phyloP scores from a whole-genome alignment of 768 basidiomycete species.

The Chiua virens region DNA sequence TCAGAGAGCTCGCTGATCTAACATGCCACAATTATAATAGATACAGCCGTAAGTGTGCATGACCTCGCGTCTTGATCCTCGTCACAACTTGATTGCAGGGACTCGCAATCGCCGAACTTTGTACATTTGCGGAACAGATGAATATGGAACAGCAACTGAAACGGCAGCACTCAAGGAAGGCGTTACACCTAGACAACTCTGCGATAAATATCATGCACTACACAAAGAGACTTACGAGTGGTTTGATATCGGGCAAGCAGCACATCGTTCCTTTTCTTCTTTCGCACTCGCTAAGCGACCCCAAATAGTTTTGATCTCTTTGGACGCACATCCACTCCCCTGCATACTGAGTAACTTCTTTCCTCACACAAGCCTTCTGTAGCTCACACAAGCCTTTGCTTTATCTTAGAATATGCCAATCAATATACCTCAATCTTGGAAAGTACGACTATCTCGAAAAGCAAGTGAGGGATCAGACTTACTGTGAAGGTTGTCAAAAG shows the following conservation, averaged over 20 bases:
- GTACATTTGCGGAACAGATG: slow-evolving; percentile 97
- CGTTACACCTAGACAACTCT: slow-evolving; percentile 73
- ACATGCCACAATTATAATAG: slow-evolving; percentile 31
- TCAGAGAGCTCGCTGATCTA: slow-evolving; percentile 1
- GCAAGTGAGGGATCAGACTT: slow-evolving; percentile 90
- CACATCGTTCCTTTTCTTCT: background rate
- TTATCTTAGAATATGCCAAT: slow-evolving; percentile 75
- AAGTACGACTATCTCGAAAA: slow-evolving; percentile 75
- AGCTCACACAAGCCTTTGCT: background rate
- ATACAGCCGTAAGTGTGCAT: slow-evolving; percentile 54
- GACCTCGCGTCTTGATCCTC: background rate
- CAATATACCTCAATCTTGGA: slow-evolving; percentile 82
- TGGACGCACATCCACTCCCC: slow-evolving; percentile 87
- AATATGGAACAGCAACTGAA: slow-evolving; percentile 99
- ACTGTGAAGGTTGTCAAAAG: slow-evolving; percentile 90
- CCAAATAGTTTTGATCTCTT: slow-evolving; percentile 84
- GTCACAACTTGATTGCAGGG: slow-evolving; percentile 26
- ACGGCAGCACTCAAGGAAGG: slow-evolving; percentile 93
- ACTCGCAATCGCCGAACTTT: slow-evolving; percentile 87
- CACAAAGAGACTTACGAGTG: slow-evolving; percentile 95
- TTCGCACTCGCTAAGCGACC: background rate
- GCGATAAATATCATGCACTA: slow-evolving; percentile 86
- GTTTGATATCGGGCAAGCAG: slow-evolving; percentile 88
- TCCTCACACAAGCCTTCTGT: background rate
- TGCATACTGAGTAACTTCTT: slow-evolving; percentile 77